Evolutionary conservation across 768 basidiomycete genomes (phyloP), one percentile per base, ranked within the genome.

Genomic region (Phallus indusiatus): DNA sequence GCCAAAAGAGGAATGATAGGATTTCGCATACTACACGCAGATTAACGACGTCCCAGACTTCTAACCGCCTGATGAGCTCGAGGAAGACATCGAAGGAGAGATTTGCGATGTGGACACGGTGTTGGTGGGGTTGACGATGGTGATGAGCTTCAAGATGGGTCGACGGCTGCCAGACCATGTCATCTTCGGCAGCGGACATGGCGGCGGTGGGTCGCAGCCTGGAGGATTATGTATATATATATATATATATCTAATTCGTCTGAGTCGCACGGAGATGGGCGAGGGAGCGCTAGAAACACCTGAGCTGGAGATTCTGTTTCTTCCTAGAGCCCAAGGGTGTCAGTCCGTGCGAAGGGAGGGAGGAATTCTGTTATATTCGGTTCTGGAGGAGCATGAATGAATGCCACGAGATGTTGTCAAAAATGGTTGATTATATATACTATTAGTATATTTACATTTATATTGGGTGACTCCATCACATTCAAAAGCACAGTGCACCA

Each of bases 11-110:
- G 49, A 37, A 52, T 51, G 50, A 51, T 34, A 22, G 47, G 52
- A 35, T 59, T 42, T 53, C 57, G 52, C 57, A 51, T 36, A 59
- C 57, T 36, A 34, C 35, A 33, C 57, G 36, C 33, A 59, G 24
- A 6, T 59, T 48, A 22, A 59, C 21, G 21, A 53, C 18, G n/a
- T 59, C 57, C 22, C 28, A 52, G 57, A 59, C 50, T 33, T 59
- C 57, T 18, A 52, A 34, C 17, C 34, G 49, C 33, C 50, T 59
- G 18, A 59, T 49, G 24, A 59, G 35, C 33, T 59, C 57, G 21
- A 59, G 57, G 50, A 53, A 59, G 21, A 59, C 24, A 42, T 59
- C 57, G 57, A 59, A 59, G 17, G 57, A 35, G 35, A 59, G 33
- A 28, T 24, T 51, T 14, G 57, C 36, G 33, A 59, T 16, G 12